phyloP scores from a whole-genome alignment of 2,329 filamentous ascomycete genomes.

The Beauveria bassiana region DNA sequence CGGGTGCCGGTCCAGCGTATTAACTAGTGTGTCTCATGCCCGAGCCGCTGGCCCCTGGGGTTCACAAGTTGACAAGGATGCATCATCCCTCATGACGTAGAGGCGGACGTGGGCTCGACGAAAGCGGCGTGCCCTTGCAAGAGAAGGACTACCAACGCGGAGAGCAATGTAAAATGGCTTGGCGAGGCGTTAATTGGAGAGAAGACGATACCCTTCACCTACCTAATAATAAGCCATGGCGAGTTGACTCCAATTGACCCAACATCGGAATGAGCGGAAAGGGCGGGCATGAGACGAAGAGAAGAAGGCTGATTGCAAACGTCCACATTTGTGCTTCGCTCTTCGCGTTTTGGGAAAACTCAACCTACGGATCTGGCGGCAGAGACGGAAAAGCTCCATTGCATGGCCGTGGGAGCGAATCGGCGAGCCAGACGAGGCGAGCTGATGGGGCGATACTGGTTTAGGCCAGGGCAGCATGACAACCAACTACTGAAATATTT shows the following conservation, averaged over 20 bases:
- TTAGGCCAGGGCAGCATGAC: not conserved
- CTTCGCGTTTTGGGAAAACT: not conserved
- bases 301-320: not conserved
- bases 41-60: conserved; percentile 2
- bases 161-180: conserved; percentile 7
- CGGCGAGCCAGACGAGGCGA: conserved; percentile 3
- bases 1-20: not conserved
- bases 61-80: conserved; percentile 6
- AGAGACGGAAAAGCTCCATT: not conserved
- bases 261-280: not conserved
- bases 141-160: not conserved
- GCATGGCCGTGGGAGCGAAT: not conserved
- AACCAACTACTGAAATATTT: not conserved
- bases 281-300: not conserved
- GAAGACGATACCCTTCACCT: not conserved
- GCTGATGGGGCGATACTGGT: not conserved
- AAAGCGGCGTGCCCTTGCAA: not conserved
- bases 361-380: conserved; percentile 8
- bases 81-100: conserved; percentile 11
- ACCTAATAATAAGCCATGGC: not conserved
- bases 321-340: not conserved
- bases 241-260: not conserved
- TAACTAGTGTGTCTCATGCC: conserved; percentile 4
- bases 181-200: not conserved
- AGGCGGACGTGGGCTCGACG: not conserved